A percentile compares a stretch with the other conserved stretches of the same genome.
phyloP scores from a whole-genome alignment of 2,329 filamentous ascomycete genomes.

The Talaromyces sp. region DNA sequence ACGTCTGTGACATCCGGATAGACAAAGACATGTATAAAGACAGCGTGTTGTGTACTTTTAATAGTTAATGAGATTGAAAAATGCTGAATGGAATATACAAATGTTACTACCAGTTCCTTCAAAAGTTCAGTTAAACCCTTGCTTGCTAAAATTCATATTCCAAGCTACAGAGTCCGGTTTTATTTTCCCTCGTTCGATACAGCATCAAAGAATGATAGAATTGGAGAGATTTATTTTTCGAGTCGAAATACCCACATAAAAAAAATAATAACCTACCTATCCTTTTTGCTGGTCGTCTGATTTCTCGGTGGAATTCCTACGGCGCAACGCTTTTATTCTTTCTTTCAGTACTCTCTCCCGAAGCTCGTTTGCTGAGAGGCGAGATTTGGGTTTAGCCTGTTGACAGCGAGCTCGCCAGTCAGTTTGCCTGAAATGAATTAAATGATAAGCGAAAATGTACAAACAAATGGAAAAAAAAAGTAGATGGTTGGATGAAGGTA shows the following conservation, averaged over 20 bases:
- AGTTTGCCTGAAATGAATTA: constrained; percentile 14
- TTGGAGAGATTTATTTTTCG: neutral
- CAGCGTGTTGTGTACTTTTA: neutral
- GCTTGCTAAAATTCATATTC: neutral
- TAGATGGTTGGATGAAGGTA: constrained; percentile 11
- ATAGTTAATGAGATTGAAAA: neutral
- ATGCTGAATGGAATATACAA: neutral
- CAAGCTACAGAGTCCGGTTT: neutral
- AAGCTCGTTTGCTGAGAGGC: constrained; percentile 28
- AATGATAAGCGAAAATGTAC: constrained; percentile 11
- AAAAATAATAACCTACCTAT: constrained; percentile 9
- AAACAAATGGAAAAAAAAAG: constrained; percentile 9
- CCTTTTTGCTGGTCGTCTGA: neutral
- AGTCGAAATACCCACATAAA: neutral
- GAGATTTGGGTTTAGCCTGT: constrained; percentile 16
- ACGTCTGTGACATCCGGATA: neutral
- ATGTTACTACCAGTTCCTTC: neutral
- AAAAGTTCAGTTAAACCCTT: neutral
- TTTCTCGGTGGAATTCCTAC: constrained; percentile 16
- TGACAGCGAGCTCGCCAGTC: constrained; percentile 11
- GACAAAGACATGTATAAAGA: neutral
- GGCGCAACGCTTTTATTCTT: constrained; percentile 31
- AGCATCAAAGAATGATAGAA: neutral
- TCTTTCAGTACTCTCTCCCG: constrained; percentile 35
- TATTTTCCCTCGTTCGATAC: neutral